Evolutionary conservation across 208 protist species (phyloP).

Genomic region (Strigomonas galati): DNA sequence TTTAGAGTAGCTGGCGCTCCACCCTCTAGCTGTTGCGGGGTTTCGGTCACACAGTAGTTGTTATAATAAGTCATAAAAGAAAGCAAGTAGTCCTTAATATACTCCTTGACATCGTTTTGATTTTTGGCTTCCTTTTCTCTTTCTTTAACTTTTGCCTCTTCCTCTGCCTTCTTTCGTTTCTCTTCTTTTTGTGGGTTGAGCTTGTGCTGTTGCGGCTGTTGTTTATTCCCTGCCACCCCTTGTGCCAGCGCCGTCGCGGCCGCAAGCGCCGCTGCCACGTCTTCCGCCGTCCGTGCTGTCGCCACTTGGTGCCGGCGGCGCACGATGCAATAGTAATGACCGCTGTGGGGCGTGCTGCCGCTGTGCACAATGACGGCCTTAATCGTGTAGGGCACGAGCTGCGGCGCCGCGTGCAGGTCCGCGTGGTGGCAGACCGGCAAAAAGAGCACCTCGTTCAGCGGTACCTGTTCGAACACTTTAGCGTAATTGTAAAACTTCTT

Average conservation of each 20-base stretch:
- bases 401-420: neutral
- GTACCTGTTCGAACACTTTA: slow-evolving; percentile 49
- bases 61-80: neutral
- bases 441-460: slow-evolving; percentile 47
- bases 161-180: no score
- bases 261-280: neutral
- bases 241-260: no score
- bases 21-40: no score
- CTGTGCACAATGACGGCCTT: slow-evolving; percentile 62
- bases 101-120: neutral
- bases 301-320: neutral
- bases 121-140: neutral
- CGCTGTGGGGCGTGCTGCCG: slow-evolving; percentile 50
- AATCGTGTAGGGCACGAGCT: slow-evolving; percentile 45
- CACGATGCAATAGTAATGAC: slow-evolving; percentile 64
- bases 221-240: no score
- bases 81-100: neutral
- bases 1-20: neutral
- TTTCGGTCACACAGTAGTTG: neutral
- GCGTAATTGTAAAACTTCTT: slow-evolving; percentile 26
- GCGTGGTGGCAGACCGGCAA: slow-evolving; percentile 17
- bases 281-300: neutral
- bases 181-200: no score
- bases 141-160: neutral
- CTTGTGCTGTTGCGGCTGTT: neutral